Base-by-base conservation (phyloP, 1,284 basidiomycete genomes). In the Earliella scabrosa region DNA sequence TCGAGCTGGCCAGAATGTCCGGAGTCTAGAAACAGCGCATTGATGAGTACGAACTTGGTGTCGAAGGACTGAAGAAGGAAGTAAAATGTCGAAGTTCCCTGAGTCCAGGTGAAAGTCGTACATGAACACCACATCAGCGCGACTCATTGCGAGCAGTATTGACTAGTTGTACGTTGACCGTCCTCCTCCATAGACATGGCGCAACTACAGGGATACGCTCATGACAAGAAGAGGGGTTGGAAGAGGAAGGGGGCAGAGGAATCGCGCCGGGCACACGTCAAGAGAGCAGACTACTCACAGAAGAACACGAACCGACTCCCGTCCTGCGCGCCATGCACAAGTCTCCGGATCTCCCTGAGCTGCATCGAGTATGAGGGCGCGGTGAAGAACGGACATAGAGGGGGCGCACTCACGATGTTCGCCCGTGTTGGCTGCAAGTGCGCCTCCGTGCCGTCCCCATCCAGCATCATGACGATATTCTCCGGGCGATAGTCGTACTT, bases 301-400 rank as follows among this genome's bases (percentile, higher is more conserved):
- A 54, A 58, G 57, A 65, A 63, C 14, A 61, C 53, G 5, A 63
- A 58, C 10, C 44, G 60, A 41, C 59, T 58, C 24, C 58, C 63
- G 2, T 50, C 50, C 8, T 41, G 51, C 5, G 54, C 59, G 14
- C 34, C 54, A 7, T 39, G 3, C 3, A 59, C 54, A 6, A 63
- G 45, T 14, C 34, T 43, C 0, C 34, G 14, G 20, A 63, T 55
- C 26, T 63, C 34, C 4, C 38, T 32, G 1, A 56, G 49, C 63
- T 64, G 16, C 1, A 6, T n/a, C 9, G 35, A 20, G 32, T 4
- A 35, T 32, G 8, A 44, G 8, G 18, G 14, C 11, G 11, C 36
- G 23, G 3, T n/a, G 29, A 27, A 26, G n/a, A 34, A 14, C 13
- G 4, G n/a, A 36, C 34, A 10, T 8, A 26, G 11, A 29, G 1